Base-by-base conservation (phyloP, 805 yeast genomes). In the Pichia sporocuriosa region DNA sequence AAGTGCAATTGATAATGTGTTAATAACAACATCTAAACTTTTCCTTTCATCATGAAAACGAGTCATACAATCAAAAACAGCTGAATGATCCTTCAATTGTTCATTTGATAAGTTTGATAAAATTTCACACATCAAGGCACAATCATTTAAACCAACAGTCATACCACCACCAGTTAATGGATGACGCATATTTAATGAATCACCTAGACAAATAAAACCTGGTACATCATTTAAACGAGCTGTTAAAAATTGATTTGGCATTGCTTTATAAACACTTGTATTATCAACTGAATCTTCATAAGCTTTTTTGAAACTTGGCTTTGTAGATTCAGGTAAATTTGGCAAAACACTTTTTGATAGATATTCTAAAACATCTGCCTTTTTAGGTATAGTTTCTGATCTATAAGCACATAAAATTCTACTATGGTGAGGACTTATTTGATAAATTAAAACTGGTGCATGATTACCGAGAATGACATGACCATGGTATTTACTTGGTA, bases 161-260 rank as follows among this genome's bases (percentile, higher is more conserved):
- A 93, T 93, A 47, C 98, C 98, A 49, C 98, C 98, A 40, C 98
- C 98, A 1, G 97, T 93, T 47, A 93, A 73, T 22, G 98, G 98
- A 61, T 93, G 98, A 60, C 98, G 75, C 97, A 93, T 93, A 62
- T 93, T 93, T 52, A 89, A 70, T 2, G 98, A 85, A 61, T 93
- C 98, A 37, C 98, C 98, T 27, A 93, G 58, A 51, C 90, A 72
- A 28, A 93, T 69, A 35, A 87, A 66, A 11, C 98, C 98, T 10
- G 79, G 80, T 32, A 76, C 70, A 24, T 68, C 68, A 57, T 87
- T 89, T 38, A 70, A 69, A 43, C 75, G 70, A 1, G 97, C 97
- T 20, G 94, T 75, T 38, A 93, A 68, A 63, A 75, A 93, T 52
- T 93, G 95, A 63, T 88, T 89, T 37, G 98, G 97, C 97, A 90